These are phyloP conservation scores for Coccomyxa sp. DNA, from an alignment of 139 green algal genomes.

Conservation along the genomic window DNA sequence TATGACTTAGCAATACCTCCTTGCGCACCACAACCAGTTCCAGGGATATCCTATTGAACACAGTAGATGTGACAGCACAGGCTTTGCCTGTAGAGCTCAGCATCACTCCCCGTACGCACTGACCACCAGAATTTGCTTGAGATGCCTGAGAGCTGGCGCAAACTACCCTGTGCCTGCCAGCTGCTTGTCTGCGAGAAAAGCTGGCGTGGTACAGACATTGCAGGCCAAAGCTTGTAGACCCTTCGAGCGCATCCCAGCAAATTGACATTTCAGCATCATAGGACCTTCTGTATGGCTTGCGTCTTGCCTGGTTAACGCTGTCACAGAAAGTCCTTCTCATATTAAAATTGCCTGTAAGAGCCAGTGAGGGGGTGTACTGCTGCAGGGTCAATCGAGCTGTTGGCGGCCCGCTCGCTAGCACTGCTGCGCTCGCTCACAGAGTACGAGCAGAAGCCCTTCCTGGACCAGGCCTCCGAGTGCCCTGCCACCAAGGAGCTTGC, in stretches of 20 bases:
- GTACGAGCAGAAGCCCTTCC: slow-evolving; percentile 7
- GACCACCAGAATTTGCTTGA: no score
- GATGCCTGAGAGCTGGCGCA: no score
- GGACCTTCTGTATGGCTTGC: neutral
- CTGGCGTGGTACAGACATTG: neutral
- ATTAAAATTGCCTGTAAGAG: neutral
- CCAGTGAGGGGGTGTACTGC: neutral
- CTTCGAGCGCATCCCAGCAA: neutral
- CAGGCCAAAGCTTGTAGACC: neutral
- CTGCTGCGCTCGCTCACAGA: slow-evolving; percentile 2
- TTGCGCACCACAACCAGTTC: no score
- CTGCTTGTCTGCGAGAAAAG: no score
- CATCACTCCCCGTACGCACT: no score
- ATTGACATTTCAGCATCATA: neutral
- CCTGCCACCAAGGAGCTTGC: neutral
- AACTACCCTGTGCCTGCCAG: no score
- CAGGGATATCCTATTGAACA: no score
- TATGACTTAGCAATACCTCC: no score
- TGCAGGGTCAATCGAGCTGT: slow-evolving; percentile 13
- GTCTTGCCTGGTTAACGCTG: no score
- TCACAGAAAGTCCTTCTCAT: no score
- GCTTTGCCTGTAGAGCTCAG: no score
- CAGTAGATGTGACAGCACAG: no score
- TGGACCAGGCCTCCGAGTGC: neutral
- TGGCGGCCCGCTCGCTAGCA: slow-evolving; percentile 5